Conservation (phyloP, 2,329 filamentous ascomycete genomes). For the Hymenoscyphus infarciens region DNA sequence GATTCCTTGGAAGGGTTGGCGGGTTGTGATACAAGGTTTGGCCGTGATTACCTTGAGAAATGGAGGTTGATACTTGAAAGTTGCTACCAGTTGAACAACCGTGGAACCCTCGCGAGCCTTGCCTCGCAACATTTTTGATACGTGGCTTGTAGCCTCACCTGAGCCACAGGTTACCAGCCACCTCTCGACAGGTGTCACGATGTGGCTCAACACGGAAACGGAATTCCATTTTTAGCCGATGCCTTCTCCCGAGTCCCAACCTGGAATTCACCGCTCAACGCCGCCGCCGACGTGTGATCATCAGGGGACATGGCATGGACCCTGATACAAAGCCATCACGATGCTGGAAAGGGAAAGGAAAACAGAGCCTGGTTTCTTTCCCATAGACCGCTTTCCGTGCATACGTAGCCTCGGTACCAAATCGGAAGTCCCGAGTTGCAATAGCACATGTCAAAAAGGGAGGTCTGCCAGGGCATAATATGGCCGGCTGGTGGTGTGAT, state of each 20-base stretch:
- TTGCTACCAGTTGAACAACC: neutral
- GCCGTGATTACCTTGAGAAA: neutral
- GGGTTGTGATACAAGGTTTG: neutral
- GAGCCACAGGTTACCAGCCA: neutral
- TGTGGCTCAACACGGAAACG: neutral
- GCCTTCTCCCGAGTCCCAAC: no score
- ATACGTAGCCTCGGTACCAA: neutral
- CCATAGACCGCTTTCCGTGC: neutral
- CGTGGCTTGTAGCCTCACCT: neutral
- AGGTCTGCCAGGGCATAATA: conserved; percentile 2
- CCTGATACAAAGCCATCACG: neutral
- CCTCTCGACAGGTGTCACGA: neutral
- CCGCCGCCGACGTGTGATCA: neutral
- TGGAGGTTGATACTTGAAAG: neutral
- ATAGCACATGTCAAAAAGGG: conserved; percentile 8
- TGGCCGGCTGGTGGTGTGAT: conserved; percentile 2
- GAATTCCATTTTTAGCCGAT: neutral
- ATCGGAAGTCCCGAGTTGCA: neutral
- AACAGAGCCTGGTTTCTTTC: neutral
- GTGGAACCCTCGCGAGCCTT: neutral
- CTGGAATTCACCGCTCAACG: neutral
- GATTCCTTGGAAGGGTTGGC: neutral
- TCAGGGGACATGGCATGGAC: neutral
- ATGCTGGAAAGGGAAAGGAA: neutral
- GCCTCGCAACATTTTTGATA: neutral